Conservation (phyloP, 805 yeast species). For the Starmerella vitae region DNA sequence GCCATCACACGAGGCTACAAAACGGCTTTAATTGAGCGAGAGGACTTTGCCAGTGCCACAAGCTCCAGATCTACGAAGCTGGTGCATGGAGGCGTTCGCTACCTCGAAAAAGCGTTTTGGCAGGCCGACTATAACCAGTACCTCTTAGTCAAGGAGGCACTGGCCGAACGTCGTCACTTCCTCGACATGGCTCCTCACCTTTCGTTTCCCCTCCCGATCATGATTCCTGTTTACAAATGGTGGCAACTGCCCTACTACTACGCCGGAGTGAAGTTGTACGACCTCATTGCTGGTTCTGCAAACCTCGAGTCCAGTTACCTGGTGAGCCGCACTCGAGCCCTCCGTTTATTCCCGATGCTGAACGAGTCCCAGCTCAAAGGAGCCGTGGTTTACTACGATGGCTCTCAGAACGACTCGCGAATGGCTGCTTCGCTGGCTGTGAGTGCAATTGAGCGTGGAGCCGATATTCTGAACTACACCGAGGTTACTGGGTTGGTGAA, state of each 20-base stretch:
- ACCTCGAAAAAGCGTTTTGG: slow-evolving; percentile 87
- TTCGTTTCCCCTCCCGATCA: slow-evolving; percentile 71
- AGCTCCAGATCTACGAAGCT: slow-evolving; percentile 88
- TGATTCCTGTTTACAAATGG: slow-evolving; percentile 91
- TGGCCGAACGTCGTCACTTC: slow-evolving; percentile 75
- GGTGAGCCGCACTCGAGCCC: slow-evolving; percentile 50
- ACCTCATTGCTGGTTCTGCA: slow-evolving; percentile 80
- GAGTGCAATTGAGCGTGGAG: slow-evolving; percentile 77
- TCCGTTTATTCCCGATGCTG: slow-evolving; percentile 73
- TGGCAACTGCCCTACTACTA: slow-evolving; percentile 95
- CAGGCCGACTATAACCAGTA: slow-evolving; percentile 81
- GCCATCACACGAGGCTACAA: slow-evolving; percentile 83
- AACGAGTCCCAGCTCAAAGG: slow-evolving; percentile 70
- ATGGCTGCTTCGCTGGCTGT: slow-evolving; percentile 76
- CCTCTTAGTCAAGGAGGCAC: slow-evolving; percentile 77
- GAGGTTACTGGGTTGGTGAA: slow-evolving; percentile 67
- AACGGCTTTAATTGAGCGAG: slow-evolving; percentile 73
- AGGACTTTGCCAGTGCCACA: slow-evolving; percentile 86
- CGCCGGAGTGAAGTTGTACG: slow-evolving; percentile 83
- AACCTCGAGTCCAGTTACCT: slow-evolving; percentile 68
- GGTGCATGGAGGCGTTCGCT: slow-evolving; percentile 96
- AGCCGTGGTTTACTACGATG: slow-evolving; percentile 88
- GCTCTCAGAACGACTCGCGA: slow-evolving; percentile 84
- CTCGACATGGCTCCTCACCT: slow-evolving; percentile 86
- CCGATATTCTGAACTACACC: slow-evolving; percentile 76